Conservation (phyloP, 495 filamentous ascomycete species). For the Xylaria sp. region DNA sequence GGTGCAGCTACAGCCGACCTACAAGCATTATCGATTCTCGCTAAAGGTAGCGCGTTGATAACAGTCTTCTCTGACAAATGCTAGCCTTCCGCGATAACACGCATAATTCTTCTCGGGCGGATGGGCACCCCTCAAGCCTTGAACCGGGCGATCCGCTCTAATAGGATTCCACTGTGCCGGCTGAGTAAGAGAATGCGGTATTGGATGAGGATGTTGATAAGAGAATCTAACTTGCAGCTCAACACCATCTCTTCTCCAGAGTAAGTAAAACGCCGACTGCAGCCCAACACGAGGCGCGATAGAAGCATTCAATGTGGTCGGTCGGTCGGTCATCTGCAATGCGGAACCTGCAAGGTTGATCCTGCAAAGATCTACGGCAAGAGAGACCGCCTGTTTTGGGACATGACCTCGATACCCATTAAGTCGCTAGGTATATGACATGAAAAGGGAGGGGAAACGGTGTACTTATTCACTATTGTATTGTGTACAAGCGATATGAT, state of each 20-base stretch:
- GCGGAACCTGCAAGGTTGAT: conserved; percentile 18
- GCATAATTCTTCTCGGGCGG: neutral
- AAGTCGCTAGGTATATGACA: neutral
- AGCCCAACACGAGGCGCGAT: neutral
- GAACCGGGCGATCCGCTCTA: conserved; percentile 8
- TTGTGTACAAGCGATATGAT: no score
- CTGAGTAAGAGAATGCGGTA: neutral
- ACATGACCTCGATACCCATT: conserved; percentile 11
- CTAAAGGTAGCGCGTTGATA: conserved; percentile 4
- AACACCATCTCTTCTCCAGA: neutral
- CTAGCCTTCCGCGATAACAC: neutral
- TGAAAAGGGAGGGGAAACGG: conserved; percentile 7
- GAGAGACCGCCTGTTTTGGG: neutral
- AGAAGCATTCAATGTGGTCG: neutral
- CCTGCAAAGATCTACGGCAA: conserved; percentile 24
- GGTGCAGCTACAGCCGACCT: neutral
- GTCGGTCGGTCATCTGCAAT: conserved; percentile 19
- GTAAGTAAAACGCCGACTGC: neutral
- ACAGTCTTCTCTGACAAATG: neutral
- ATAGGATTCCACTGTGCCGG: neutral
- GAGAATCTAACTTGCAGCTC: neutral
- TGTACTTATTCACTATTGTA: no score
- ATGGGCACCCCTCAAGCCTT: neutral
- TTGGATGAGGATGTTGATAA: neutral
- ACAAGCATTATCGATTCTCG: neutral